phyloP scores from a whole-genome alignment of 1,139 yeast genomes.

The Scheffersomyces cryptocercus region DNA sequence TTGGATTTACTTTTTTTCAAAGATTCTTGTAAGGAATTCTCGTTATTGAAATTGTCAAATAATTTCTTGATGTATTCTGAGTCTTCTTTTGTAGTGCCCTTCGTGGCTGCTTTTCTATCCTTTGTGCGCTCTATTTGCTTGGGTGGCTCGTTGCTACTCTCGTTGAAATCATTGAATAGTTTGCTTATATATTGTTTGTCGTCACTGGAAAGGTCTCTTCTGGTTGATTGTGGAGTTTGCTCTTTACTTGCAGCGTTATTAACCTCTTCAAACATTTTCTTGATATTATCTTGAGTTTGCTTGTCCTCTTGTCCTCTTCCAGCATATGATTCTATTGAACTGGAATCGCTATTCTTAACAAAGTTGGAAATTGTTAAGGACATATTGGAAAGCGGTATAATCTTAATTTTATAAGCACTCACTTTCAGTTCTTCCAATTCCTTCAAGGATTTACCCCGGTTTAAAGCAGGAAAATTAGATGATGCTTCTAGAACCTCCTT shows the following conservation, averaged over 20 bases:
- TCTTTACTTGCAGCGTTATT: constrained; percentile 6
- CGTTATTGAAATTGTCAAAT: constrained; percentile 14
- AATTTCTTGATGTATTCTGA: constrained; percentile 16
- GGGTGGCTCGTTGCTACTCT: too few species aligned
- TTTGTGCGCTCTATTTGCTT: too few species aligned
- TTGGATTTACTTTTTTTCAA: neutral
- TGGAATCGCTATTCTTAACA: constrained; percentile 40
- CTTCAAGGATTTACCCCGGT: constrained; percentile 36
- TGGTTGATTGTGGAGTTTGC: constrained; percentile 1
- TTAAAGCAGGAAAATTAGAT: constrained; percentile 24
- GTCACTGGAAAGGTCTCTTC: constrained; percentile 4
- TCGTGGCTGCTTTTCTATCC: too few species aligned
- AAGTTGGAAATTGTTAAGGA: constrained; percentile 57
- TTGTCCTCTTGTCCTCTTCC: constrained; percentile 8
- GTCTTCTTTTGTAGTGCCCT: constrained; percentile 5
- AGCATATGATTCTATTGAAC: constrained; percentile 54
- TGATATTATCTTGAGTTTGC: constrained; percentile 12
- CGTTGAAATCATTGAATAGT: constrained; percentile 22
- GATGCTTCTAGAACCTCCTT: constrained; percentile 30
- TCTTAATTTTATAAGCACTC: constrained; percentile 18
- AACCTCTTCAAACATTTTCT: constrained; percentile 22
- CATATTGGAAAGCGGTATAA: constrained; percentile 52
- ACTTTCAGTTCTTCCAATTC: constrained; percentile 33
- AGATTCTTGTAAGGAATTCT: neutral
- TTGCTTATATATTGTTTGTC: constrained; percentile 19